Evolutionary conservation across 345 rosid species (phyloP).

Genomic region (Citropsis articulata): DNA sequence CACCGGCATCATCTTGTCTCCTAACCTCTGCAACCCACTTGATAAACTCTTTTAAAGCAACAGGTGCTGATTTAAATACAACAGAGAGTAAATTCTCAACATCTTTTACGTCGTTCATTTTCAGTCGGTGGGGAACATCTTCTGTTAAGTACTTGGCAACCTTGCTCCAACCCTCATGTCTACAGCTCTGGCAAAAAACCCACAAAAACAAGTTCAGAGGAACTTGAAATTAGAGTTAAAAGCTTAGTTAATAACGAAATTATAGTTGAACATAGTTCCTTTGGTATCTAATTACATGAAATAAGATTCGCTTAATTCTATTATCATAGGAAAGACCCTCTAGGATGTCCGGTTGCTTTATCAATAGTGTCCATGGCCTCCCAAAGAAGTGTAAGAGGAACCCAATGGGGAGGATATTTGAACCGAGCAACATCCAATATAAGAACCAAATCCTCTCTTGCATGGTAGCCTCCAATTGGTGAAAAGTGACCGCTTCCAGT

Average conservation of each 20-base stretch:
- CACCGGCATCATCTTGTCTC: constrained; percentile 12
- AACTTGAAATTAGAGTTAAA: constrained; percentile 12
- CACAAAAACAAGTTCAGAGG: background rate
- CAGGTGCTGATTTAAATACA: constrained; percentile 18
- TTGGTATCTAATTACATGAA: too few species aligned
- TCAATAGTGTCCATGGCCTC: constrained; percentile 34
- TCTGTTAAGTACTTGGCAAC: constrained; percentile 19
- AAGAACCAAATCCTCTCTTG: constrained; percentile 32
- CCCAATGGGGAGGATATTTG: constrained; percentile 44
- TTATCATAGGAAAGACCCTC: constrained; percentile 19
- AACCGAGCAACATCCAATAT: constrained; percentile 41
- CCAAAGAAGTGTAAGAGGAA: constrained; percentile 44
- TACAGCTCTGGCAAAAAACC: constrained; percentile 18
- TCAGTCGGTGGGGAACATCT: constrained; percentile 6
- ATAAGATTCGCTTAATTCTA: too few species aligned
- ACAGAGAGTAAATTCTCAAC: constrained; percentile 8
- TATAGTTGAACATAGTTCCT: too few species aligned
- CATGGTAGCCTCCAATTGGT: constrained; percentile 38
- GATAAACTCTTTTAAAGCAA: constrained; percentile 16
- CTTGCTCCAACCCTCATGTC: constrained; percentile 10
- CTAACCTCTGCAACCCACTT: constrained; percentile 23
- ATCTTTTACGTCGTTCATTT: constrained; percentile 4
- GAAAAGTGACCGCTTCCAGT: constrained; percentile 41
- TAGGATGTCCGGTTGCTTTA: constrained; percentile 20
- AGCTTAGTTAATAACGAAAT: background rate